Base-by-base conservation (phyloP, 1,139 yeast genomes). In the Nematodospora anomalae region DNA sequence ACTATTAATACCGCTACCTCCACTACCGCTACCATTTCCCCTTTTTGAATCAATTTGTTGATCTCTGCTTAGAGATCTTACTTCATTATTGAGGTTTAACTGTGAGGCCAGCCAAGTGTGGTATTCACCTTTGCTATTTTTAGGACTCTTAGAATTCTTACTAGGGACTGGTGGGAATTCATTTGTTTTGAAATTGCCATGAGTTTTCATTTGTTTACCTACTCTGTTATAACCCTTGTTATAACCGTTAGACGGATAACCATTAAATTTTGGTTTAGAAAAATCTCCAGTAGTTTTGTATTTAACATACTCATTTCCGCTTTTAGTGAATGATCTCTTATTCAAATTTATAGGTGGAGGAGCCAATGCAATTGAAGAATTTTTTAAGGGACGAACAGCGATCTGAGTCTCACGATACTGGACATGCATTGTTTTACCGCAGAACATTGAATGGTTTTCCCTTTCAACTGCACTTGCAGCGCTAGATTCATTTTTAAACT, bases 391-490 rank as follows among this genome's bases (percentile, higher is more conserved):
- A 16, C 28, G 23, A 14, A 24, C 18, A 8, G 35, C 32, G 2
- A 29, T 33, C 45, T 77, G 77, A 44, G 77, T 60, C 55, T 84
- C 94, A 42, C 85, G 74, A 53, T 83, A 86, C 57, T 84, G 94
- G 30, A 87, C 95, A 60, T 84, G 92, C 70, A 87, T 83, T 4
- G 92, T 83, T 57, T 76, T 81, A 37, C 77, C 80, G 51, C 77
- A 64, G 51, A 87, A 78, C 59, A 81, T 74, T 2, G 94, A 73
- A 59, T 86, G 95, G 52, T 87, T 86, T 54, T 86, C 95, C 40
- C 79, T 71, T 53, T 83, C 92, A 37, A 85, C 85, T 1, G 95
- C 92, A 28, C 84, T 72, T 1, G 92, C 90, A 3, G 95, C 92
- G 28, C 89, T 78, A n/a, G 74, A 71, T 51, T 83, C 90, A 12